Base-by-base conservation (phyloP, 495 filamentous ascomycete genomes). In the Trichocladium uniseriatum region DNA sequence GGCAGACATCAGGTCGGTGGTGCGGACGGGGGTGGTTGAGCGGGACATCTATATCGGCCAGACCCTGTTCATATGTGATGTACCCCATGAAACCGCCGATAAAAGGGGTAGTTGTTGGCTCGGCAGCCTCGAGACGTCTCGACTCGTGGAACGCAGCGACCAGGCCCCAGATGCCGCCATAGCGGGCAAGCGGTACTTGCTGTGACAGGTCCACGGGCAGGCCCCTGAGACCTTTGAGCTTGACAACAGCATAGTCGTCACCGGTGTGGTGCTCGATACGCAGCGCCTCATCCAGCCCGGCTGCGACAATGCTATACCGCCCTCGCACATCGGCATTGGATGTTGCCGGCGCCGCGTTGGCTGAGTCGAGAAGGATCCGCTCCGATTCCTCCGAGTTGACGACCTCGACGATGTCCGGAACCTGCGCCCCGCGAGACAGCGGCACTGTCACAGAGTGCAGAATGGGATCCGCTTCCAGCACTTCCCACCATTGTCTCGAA, bases 11-110 rank as follows among this genome's bases (percentile, higher is more conserved):
- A 0, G 87, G 81, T 0, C 74, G 72, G 45, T 69, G 57, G n/a
- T 74, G 69, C n/a, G 29, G 35, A n/a, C 51, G 60, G 21, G 52
- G 54, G n/a, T 58, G 53, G 14, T 48, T 43, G 16, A 45, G 58
- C 0, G 59, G 45, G 19, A 87, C 68, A 28, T 65, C 70, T 24
- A 88, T 79, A 3, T 75, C 73, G 20, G 75, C 62, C 0, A 96
- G 70, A 0, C 89, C 87, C 41, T 89, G 75, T 60, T 98, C 91
- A 53, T 96, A 96, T 1, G 86, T 87, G 38, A 89, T 83, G 58
- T 84, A 95, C 0, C 92, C 92, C 64, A 96, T 78, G 41, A 96
- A 81, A 0, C 91, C 91, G 37, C 90, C 91, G 70, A 88, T 82
- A 58, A 98, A 98, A 73, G 90, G 35, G 68, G 65, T 29, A 64